Base-by-base conservation (phyloP, 192 early-diverging fungal species). In the Mortierella antarctica region DNA sequence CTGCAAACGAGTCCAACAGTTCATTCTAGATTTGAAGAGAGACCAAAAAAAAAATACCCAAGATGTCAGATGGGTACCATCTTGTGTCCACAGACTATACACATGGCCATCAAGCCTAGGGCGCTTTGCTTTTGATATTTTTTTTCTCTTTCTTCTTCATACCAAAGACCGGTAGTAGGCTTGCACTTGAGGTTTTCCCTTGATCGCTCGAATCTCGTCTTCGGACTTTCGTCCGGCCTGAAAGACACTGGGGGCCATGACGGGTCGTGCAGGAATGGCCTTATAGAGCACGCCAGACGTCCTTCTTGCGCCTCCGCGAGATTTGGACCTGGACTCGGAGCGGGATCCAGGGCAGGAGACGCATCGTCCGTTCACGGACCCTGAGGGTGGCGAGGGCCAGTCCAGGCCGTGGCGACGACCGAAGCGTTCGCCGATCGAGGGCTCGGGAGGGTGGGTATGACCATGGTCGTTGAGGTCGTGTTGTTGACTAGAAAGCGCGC, bases 331-430 rank as follows among this genome's bases (percentile, higher is more conserved):
- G 14, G 75, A 64, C 18, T 54, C 67, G 6, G 55, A 45, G 5
- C 67, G 44, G 11, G 53, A 21, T 15, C 48, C 31, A 2, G 75
- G 67, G 47, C 62, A 70, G 8, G 62, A 78, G 1, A 41, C 50
- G 23, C 63, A 57, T 23, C 54, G 58, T 2, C 17, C 17, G 13
- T 54, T 17, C 31, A 31, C 5, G 57, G 39, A 41, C 40, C 65
- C 62, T 46, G 40, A 23, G 5, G 15, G 49, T 10, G 40, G 18
- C 6, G 57, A 41, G 11, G 75, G 75, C 75, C 75, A 79, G 20
- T 79, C 64, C 23, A 71, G 75, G n/a, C 75, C 75, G 44, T 71
- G 75, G 1, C 75, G 75, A 50, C 75, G 68, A 15, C 75, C 75
- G 40, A 79, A 79, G 12, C 58, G 63, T 40, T 79, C 75, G 20